Base-by-base conservation (phyloP, 805 yeast genomes). In the Komagataella pastoris region DNA sequence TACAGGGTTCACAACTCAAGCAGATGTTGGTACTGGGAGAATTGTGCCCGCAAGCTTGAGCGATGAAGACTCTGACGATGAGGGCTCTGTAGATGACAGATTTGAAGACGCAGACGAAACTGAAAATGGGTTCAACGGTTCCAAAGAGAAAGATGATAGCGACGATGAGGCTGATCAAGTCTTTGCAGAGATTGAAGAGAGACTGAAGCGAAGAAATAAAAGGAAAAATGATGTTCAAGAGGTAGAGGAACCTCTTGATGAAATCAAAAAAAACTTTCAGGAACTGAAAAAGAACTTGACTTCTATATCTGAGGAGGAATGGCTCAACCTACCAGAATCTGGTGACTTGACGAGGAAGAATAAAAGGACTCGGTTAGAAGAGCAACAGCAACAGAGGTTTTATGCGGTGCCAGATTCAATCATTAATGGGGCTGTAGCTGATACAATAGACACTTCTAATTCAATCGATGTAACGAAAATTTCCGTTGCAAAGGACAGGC, bases 311-410 rank as follows among this genome's bases (percentile, higher is more conserved):
- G 76, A 71, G 18, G 85, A 79, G 3, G 83, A 90, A 59, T 91
- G 99, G 99, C 73, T 76, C 3, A 74, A 71, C 54, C 61, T 91
- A 3, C 98, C 98, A 0, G 96, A 88, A 55, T 93, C 88, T 1
- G 85, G 88, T 1, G 98, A 91, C 64, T 70, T 87, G 59, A 93
- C 99, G 0, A 75, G 81, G 59, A 72, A 79, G 53, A 88, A 88
- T 65, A 88, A 89, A 57, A 68, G 98, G 52, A 69, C 76, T 49
- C 69, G 96, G 51, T 64, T 80, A 47, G 72, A 80, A 51, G 76
- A 77, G 48, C 84, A 82, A 59, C 74, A 71, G 57, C 77, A 78
- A 53, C 81, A 82, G 55, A 69, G 96, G 54, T 79, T 77, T 46
- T 91, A 88, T 62, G 88, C 96, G 7, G 86, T 85, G 2, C 93